Conservation (phyloP, 2,329 filamentous ascomycete genomes). For the Ceratocystis diversiconidia region DNA sequence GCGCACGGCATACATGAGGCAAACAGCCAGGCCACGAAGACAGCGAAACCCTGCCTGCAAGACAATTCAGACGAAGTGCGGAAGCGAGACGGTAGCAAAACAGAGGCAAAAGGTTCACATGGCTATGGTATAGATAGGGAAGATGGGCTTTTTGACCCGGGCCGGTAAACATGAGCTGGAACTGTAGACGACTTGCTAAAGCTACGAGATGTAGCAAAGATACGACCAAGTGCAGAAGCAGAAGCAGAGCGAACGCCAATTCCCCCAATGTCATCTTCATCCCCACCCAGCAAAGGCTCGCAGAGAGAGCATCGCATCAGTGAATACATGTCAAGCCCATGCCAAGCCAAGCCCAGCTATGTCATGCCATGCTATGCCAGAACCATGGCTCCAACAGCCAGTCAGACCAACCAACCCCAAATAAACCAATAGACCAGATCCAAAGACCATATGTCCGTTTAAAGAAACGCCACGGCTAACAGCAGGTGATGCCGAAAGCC, state of each 20-base stretch:
- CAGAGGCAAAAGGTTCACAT: conserved; percentile 14
- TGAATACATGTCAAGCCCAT: conserved; percentile 10
- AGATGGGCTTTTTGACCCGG: conserved; percentile 10
- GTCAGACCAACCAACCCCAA: conserved; percentile 7
- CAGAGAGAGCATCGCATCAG: conserved; percentile 1
- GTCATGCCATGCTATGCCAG: conserved; percentile 4
- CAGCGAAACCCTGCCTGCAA: background rate
- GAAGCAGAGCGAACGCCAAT: conserved; percentile 8
- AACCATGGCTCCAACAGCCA: conserved; percentile 1
- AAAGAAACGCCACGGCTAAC: background rate
- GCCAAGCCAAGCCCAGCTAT: background rate
- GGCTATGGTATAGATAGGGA: conserved; percentile 18
- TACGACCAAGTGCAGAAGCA: conserved; percentile 5
- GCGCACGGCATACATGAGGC: background rate
- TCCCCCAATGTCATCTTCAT: conserved; percentile 1
- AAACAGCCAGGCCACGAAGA: background rate
- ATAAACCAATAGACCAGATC: conserved; percentile 2
- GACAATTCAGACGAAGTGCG: background rate
- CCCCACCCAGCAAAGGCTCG: conserved; percentile 1
- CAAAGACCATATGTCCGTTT: background rate
- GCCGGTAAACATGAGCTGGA: conserved; percentile 11
- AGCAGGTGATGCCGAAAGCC: background rate
- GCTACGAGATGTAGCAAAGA: background rate
- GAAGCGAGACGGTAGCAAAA: background rate
- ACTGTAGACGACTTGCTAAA: background rate